Conservation (phyloP, 2,329 filamentous ascomycete genomes). For the Dothideomycetes sp. region DNA sequence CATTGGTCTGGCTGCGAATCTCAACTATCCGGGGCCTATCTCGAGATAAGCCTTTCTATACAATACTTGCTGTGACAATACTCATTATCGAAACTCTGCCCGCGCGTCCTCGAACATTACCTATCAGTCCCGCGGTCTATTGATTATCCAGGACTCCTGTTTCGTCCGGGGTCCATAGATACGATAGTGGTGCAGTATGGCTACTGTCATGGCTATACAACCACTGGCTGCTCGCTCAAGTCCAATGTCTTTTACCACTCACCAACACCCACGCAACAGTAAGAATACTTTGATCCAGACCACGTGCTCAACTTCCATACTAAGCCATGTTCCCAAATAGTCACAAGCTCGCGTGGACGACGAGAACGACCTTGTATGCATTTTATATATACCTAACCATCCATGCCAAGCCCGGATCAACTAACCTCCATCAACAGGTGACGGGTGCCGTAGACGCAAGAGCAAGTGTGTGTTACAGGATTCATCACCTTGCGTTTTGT, state of each 20-base stretch:
- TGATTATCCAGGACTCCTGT: constrained; percentile 12
- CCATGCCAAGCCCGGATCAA: constrained; percentile 32
- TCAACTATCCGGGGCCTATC: constrained; percentile 9
- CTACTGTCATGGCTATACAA: constrained; percentile 40
- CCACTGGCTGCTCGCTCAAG: constrained; percentile 37
- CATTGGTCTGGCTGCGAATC: constrained; percentile 15
- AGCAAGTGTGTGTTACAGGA: constrained; percentile 72
- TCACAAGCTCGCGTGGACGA: constrained; percentile 19
- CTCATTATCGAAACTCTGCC: constrained; percentile 12
- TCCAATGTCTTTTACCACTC: constrained; percentile 32
- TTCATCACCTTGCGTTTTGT: constrained; percentile 62
- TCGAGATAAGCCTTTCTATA: constrained; percentile 11
- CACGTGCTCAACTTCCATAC: constrained; percentile 15
- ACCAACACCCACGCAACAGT: constrained; percentile 19
- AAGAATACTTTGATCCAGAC: constrained; percentile 10
- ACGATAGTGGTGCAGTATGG: constrained; percentile 27
- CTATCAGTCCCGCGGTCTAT: constrained; percentile 15
- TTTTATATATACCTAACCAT: background rate
- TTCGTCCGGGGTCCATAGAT: constrained; percentile 7
- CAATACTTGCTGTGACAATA: no score
- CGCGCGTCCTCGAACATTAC: constrained; percentile 11
- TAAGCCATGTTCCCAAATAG: constrained; percentile 14
- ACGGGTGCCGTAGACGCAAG: constrained; percentile 65
- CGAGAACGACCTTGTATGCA: constrained; percentile 32
- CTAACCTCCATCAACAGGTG: constrained; percentile 42